Evolutionary conservation across 345 rosid genomes (phyloP).

Genomic region (Corymbia maculata): DNA sequence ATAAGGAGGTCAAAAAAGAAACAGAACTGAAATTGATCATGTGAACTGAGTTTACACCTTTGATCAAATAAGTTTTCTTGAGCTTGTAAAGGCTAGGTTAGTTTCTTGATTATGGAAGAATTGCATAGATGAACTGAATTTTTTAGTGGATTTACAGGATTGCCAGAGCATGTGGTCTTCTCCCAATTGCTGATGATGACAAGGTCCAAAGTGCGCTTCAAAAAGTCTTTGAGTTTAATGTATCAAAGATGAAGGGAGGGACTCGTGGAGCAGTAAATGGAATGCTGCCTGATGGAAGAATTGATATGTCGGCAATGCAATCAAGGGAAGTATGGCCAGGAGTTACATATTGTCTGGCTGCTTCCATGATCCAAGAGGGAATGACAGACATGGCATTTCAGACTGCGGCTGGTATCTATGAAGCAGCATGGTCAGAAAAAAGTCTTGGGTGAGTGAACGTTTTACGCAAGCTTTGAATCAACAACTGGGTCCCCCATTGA

Average conservation of each 20-base stretch:
- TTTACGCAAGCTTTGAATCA: background rate
- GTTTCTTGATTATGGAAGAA: background rate
- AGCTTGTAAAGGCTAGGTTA: background rate
- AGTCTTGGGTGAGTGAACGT: slow-evolving; percentile 63
- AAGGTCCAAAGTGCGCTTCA: slow-evolving; percentile 56
- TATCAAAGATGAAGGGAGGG: slow-evolving; percentile 72
- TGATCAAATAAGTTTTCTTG: background rate
- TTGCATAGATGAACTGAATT: background rate
- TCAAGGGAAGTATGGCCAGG: slow-evolving; percentile 96
- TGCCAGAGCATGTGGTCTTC: slow-evolving; percentile 75
- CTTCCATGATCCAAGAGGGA: slow-evolving; percentile 84
- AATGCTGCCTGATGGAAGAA: slow-evolving; percentile 79
- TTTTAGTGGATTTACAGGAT: slow-evolving; percentile 30
- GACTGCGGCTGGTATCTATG: slow-evolving; percentile 70
- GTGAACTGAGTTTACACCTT: background rate
- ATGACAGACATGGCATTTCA: slow-evolving; percentile 59
- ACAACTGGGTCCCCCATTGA: background rate
- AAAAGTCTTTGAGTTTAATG: slow-evolving; percentile 67
- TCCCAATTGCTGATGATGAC: slow-evolving; percentile 61
- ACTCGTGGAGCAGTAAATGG: slow-evolving; percentile 89
- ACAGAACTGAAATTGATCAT: background rate
- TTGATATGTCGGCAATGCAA: slow-evolving; percentile 73
- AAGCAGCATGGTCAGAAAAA: slow-evolving; percentile 72
- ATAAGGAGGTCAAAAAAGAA: background rate
- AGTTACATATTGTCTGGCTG: slow-evolving; percentile 86